Percentiles rank a stretch among this genome's conserved stretches.
Evolutionary conservation across 768 basidiomycete species (phyloP).

Genomic region (Tricholoma matsutake): DNA sequence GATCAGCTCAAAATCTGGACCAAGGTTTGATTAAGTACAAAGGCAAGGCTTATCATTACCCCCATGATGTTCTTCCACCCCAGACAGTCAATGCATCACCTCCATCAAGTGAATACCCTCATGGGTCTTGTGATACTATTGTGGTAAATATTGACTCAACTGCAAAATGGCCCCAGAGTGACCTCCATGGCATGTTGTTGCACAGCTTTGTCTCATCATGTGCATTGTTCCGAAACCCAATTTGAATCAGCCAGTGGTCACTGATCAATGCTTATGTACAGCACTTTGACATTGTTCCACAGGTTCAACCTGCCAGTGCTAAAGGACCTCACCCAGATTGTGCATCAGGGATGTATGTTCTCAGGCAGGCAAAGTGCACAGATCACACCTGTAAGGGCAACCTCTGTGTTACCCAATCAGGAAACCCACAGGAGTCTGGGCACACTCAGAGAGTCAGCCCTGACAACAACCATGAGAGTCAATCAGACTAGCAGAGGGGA

Average conservation of each 20-base stretch:
- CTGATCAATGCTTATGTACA: background rate
- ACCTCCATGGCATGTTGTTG: background rate
- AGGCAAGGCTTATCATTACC: background rate
- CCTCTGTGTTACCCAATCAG: no score
- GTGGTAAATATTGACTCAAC: background rate
- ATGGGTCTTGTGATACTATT: background rate
- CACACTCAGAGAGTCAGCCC: no score
- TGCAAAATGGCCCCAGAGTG: background rate
- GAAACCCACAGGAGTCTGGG: no score
- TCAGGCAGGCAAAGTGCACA: background rate
- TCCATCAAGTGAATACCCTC: background rate
- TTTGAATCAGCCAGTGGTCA: background rate
- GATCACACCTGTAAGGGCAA: no score
- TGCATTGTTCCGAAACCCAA: background rate
- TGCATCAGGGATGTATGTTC: background rate
- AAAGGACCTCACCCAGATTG: background rate
- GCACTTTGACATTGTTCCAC: slow-evolving; percentile 5
- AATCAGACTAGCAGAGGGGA: no score
- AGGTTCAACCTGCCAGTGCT: background rate
- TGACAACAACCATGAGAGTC: no score
- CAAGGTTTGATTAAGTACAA: no score
- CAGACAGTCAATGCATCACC: background rate
- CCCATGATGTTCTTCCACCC: background rate
- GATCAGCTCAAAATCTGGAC: slow-evolving; percentile 3
- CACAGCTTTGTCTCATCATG: background rate